Base-by-base conservation (phyloP, 805 yeast species). In the Candida insectalens region DNA sequence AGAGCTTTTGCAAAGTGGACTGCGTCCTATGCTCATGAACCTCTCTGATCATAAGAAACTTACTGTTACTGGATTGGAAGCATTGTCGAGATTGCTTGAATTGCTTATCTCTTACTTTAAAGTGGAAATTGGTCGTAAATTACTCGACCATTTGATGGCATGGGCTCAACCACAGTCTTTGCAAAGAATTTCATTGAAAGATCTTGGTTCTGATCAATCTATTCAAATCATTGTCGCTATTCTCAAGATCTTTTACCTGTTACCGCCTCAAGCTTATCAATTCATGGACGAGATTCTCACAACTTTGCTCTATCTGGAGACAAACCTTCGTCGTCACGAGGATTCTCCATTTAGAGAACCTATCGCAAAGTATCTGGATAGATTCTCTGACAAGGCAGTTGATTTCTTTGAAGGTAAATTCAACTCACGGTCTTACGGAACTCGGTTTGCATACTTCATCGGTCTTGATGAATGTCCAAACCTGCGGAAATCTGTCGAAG, bases 21-120 rank as follows among this genome's bases (percentile, higher is more conserved):
- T 92, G 33, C 74, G 95, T 40, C 99, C 99, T 2, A 87, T 92
- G 82, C 60, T 92, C 41, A 83, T 89, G 88, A 89, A 89, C 46
- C 63, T 92, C 20, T 84, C 96, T 0, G 98, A 92, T 49, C 95
- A 87, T 55, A 85, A 85, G 55, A 80, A 89, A 37, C 62, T 92
- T 32, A 83, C 95, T 0, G 92, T 84, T 1, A 71, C 84, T 2
- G 96, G 96, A 2, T 63, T 92, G 14, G 95, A 89, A 49, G 96
- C 97, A 0, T 63, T 92, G 16, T 94, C 96, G 0, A 65, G 94
- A 29, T 64, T 92, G 21, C 64, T 92, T 27, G 96, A 89, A 49
- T 63, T 94, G 16, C 63, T 92, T 43, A 87, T 89, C 23, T 84
- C 94, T 3, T 89, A 92, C 49, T 92, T 92, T 66, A 82, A 94